Conservation (phyloP, 2,329 filamentous ascomycete genomes). For the Cytospora schulzeri region DNA sequence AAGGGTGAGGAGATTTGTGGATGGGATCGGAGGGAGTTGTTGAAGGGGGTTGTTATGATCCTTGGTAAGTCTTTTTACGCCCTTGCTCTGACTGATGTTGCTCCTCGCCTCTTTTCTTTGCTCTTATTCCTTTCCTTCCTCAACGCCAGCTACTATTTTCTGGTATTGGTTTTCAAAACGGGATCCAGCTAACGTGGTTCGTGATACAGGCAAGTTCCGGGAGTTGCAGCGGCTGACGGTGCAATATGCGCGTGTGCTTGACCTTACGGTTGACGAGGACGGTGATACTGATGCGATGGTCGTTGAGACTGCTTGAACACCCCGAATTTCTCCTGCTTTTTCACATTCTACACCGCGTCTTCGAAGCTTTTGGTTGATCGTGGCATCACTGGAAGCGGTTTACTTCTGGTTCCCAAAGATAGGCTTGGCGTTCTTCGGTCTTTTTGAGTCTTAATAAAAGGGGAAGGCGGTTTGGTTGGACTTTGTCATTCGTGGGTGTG, state of each 20-base stretch:
- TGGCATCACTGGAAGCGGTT: neutral
- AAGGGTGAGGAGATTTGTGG: slow-evolving; percentile 77
- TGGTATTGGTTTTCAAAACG: neutral
- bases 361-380: neutral
- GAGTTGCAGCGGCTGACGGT: slow-evolving; percentile 94
- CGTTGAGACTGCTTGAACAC: slow-evolving; percentile 37
- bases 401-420: neutral
- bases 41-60: slow-evolving; percentile 90
- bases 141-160: neutral
- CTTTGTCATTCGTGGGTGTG: neutral
- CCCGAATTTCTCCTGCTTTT: neutral
- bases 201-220: slow-evolving; percentile 78
- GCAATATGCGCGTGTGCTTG: slow-evolving; percentile 85
- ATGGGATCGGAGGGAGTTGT: slow-evolving; percentile 83
- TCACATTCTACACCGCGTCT: neutral
- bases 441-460: neutral
- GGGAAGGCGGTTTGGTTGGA: neutral
- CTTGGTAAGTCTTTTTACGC: slow-evolving; percentile 67
- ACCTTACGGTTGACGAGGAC: slow-evolving; percentile 54
- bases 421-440: neutral
- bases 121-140: no score
- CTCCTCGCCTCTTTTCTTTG: no score
- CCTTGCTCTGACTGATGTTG: neutral
- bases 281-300: slow-evolving; percentile 48
- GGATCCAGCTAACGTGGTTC: slow-evolving; percentile 36